Percentiles rank a stretch among this genome's conserved stretches.
Evolutionary conservation across 1,284 basidiomycete genomes (phyloP).

Genomic region (Phylloboletellus chloephorus): DNA sequence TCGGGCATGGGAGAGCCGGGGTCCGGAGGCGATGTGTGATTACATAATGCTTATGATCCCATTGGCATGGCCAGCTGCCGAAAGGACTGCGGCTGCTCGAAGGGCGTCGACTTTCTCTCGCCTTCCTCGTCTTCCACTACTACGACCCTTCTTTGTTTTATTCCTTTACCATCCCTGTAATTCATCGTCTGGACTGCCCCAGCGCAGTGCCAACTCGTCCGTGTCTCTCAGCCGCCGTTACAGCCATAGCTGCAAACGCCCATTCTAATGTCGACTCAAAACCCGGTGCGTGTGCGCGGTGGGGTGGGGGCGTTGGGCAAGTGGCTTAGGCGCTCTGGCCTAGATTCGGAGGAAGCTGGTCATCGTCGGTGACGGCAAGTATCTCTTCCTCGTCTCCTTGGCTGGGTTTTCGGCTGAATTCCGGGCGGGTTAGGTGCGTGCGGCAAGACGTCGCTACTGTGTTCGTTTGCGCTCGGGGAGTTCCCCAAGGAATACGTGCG

Average conservation of each 20-base stretch:
- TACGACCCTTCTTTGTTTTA: not conserved
- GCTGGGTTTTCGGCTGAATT: not conserved
- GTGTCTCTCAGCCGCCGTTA: not conserved
- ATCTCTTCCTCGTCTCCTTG: slow-evolving; percentile 11
- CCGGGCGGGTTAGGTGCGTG: slow-evolving; percentile 59
- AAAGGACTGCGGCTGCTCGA: slow-evolving; percentile 24
- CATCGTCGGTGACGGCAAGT: slow-evolving; percentile 89
- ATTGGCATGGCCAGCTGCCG: slow-evolving; percentile 24
- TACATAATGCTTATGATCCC: slow-evolving; percentile 27
- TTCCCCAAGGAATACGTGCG: slow-evolving; percentile 95
- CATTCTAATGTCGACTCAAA: slow-evolving; percentile 31
- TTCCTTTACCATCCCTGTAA: not conserved
- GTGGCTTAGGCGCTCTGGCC: not conserved
- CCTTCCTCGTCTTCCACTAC: slow-evolving; percentile 14
- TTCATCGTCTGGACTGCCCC: too few species aligned
- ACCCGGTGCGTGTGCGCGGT: slow-evolving; percentile 24
- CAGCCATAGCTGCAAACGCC: too few species aligned
- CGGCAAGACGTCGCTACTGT: slow-evolving; percentile 79
- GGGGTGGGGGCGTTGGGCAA: not conserved
- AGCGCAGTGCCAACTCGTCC: too few species aligned
- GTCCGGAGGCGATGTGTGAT: slow-evolving; percentile 17
- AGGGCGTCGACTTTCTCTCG: slow-evolving; percentile 9
- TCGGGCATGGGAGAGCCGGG: not conserved
- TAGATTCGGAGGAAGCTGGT: slow-evolving; percentile 86
- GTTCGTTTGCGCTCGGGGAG: slow-evolving; percentile 91